Percentiles rank a stretch among this genome's conserved stretches.
Conservation (phyloP, 352 stramenopile genomes). For the Globisporangium nagaii region DNA sequence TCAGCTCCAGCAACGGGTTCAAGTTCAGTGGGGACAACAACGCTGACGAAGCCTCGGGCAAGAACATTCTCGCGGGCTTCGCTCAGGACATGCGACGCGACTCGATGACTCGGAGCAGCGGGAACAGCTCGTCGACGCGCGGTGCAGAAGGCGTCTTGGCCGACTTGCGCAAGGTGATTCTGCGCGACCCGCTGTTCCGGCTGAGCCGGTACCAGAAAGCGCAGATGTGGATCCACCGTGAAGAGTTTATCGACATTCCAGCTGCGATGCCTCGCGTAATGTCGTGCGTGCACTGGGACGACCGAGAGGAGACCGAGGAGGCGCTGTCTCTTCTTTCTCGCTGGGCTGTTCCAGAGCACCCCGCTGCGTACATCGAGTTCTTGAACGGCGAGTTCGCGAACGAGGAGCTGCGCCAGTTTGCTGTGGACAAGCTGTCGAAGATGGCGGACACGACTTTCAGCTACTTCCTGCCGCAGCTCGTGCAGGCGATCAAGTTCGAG, state of each 20-base stretch:
- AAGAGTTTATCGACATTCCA: conserved; percentile 75
- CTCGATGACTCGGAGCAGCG: conserved; percentile 50
- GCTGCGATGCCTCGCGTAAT: conserved; percentile 71
- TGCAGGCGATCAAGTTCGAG: conserved; percentile 89
- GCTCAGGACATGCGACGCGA: conserved; percentile 44
- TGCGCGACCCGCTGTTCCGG: conserved; percentile 75
- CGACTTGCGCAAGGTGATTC: conserved; percentile 74
- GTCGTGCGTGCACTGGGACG: conserved; percentile 77
- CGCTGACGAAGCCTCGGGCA: conserved; percentile 40
- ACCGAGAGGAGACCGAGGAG: conserved; percentile 64
- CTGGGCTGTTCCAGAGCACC: conserved; percentile 69
- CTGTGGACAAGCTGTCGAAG: conserved; percentile 64
- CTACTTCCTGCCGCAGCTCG: conserved; percentile 85
- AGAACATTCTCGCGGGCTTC: conserved; percentile 44
- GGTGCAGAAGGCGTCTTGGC: conserved; percentile 37
- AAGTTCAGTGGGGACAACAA: conserved; percentile 33
- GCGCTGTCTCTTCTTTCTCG: conserved; percentile 56
- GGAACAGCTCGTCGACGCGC: conserved; percentile 40
- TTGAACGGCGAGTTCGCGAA: conserved; percentile 79
- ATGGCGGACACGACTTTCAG: conserved; percentile 87
- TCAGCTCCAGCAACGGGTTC: not conserved
- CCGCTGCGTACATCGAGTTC: conserved; percentile 79
- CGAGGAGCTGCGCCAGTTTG: conserved; percentile 66
- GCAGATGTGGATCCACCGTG: conserved; percentile 74
- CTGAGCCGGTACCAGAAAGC: conserved; percentile 80